These are phyloP conservation scores for Fusarium nanum DNA, from an alignment of 2,329 filamentous ascomycete genomes.

Conservation along the genomic window DNA sequence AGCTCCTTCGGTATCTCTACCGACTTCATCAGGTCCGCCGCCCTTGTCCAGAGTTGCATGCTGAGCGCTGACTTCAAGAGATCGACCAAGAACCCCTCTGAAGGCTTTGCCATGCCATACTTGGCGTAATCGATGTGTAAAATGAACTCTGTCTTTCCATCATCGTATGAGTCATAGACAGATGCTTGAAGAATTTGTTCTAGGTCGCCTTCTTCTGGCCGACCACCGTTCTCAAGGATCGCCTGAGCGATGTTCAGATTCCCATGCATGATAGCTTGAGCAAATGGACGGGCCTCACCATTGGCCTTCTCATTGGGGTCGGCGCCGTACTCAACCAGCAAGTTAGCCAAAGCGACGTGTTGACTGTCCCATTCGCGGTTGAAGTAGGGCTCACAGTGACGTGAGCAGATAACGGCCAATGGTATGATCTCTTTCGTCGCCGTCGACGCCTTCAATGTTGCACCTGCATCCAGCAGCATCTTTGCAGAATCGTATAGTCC, in stretches of 20 bases:
- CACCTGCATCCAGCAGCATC: constrained; percentile 44
- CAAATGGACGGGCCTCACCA: constrained; percentile 38
- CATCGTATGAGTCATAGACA: constrained; percentile 43
- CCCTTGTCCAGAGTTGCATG: constrained; percentile 44
- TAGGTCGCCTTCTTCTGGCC: constrained; percentile 41
- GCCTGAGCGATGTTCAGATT: constrained; percentile 41
- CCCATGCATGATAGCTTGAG: constrained; percentile 40
- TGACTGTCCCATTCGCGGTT: constrained; percentile 44
- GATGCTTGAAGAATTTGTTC: constrained; percentile 35
- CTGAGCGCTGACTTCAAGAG: constrained; percentile 39
- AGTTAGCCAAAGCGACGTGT: constrained; percentile 42
- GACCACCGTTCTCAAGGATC: constrained; percentile 43
- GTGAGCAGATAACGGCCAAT: constrained; percentile 43
- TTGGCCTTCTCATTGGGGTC: constrained; percentile 45
- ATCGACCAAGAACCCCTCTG: constrained; percentile 36
- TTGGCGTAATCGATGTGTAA: constrained; percentile 41
- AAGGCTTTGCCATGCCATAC: constrained; percentile 40
- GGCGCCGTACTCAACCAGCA: constrained; percentile 43
- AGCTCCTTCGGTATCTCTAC: constrained; percentile 38
- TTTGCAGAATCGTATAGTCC: constrained; percentile 40
- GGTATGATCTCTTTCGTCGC: constrained; percentile 42
- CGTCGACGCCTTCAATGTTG: constrained; percentile 33
- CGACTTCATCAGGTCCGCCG: constrained; percentile 44
- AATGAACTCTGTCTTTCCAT: constrained; percentile 43
- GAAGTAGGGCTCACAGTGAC: constrained; percentile 41